Evolutionary conservation across 129 eudicot species (phyloP).

Genomic region (Artemisia annua): DNA sequence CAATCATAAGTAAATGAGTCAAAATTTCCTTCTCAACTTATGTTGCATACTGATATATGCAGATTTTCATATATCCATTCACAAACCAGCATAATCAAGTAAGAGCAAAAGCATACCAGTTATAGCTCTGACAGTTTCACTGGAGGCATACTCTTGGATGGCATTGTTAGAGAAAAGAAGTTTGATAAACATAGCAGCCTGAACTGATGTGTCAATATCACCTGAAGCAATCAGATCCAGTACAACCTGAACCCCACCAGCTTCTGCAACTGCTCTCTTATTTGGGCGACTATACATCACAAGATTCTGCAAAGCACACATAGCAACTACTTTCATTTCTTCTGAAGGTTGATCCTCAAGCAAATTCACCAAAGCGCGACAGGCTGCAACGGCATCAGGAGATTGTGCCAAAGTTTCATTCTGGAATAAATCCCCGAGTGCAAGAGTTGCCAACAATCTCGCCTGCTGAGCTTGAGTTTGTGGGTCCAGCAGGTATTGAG

Average conservation of each 20-base stretch:
- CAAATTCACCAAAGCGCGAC: constrained; percentile 90
- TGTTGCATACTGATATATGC: constrained; percentile 7
- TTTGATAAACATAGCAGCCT: constrained; percentile 92
- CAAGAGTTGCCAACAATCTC: constrained; percentile 91
- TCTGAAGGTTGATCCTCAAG: constrained; percentile 98
- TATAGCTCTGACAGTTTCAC: constrained; percentile 98
- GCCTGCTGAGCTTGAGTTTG: constrained; percentile 99
- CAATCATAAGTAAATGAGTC: neutral
- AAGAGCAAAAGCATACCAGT: constrained; percentile 55
- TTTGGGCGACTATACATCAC: constrained; percentile 96
- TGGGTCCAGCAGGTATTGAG: constrained; percentile 96
- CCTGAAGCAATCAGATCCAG: constrained; percentile 87
- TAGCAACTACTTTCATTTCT: constrained; percentile 97
- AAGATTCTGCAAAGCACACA: constrained; percentile 96
- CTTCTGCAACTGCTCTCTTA: constrained; percentile 99
- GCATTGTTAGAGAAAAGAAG: constrained; percentile 92
- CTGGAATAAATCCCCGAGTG: constrained; percentile 96
- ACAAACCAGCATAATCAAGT: constrained; percentile 6
- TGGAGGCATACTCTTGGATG: constrained; percentile 97
- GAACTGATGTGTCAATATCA: constrained; percentile 92
- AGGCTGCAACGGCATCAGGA: constrained; percentile 92
- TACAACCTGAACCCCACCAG: constrained; percentile 97
- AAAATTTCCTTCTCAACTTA: neutral
- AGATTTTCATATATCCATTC: constrained; percentile 10
- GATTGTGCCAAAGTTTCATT: constrained; percentile 85